Percentiles rank a stretch among this genome's conserved stretches.
Evolutionary conservation across 2,329 filamentous ascomycete genomes (phyloP).

Genomic region (Chrysoporthe puriensis): DNA sequence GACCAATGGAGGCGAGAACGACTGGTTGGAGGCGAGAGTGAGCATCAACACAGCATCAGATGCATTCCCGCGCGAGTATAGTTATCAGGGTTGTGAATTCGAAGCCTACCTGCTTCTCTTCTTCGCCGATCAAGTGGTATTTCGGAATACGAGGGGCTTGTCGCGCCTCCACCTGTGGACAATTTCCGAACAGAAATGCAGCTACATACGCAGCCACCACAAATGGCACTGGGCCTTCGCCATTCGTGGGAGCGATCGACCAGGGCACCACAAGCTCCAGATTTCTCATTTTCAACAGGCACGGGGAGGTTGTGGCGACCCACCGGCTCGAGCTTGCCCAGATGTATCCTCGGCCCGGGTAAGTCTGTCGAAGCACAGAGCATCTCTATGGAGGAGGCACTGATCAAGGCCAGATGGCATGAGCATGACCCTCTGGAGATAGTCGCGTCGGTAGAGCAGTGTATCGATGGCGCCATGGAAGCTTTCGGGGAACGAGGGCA

Average conservation of each 20-base stretch:
- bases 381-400: neutral
- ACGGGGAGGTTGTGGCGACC: conserved; percentile 69
- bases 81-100: too few species aligned
- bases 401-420: conserved; percentile 66
- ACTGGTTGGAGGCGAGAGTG: too few species aligned
- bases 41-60: too few species aligned
- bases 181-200: too few species aligned
- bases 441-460: conserved; percentile 70
- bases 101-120: too few species aligned
- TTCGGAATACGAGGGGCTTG: too few species aligned
- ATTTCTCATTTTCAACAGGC: conserved; percentile 76
- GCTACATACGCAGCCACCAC: neutral
- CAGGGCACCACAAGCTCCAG: conserved; percentile 79
- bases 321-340: conserved; percentile 79
- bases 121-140: too few species aligned
- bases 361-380: conserved; percentile 21
- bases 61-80: too few species aligned
- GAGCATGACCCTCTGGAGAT: conserved; percentile 82
- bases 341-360: conserved; percentile 76
- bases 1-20: too few species aligned
- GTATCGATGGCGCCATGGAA: conserved; percentile 74
- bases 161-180: too few species aligned
- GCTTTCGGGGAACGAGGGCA: conserved; percentile 71
- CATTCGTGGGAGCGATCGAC: conserved; percentile 76
- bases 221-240: neutral